These are phyloP conservation scores for Fusarium guadeloupense DNA, from an alignment of 2,329 filamentous ascomycete genomes.

Conservation along the genomic window DNA sequence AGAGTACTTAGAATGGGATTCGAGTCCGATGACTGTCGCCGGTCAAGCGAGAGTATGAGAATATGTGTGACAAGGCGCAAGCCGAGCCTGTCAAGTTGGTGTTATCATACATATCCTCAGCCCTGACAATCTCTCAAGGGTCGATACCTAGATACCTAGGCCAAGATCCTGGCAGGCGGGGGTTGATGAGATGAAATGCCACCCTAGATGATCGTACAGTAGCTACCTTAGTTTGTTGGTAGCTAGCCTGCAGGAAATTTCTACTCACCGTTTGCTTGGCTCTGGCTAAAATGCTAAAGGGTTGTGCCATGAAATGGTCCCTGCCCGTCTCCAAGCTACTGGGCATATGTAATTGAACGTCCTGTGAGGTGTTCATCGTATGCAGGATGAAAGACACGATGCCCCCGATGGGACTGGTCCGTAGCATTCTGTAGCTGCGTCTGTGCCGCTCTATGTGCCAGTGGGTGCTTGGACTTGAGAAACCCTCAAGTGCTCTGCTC, in stretches of 20 bases:
- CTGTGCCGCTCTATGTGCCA: slow-evolving; percentile 15
- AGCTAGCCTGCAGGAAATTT: slow-evolving; percentile 21
- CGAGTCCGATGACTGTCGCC: neutral
- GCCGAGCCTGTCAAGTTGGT: neutral
- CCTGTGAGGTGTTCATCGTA: slow-evolving; percentile 11
- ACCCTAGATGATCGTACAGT: slow-evolving; percentile 34
- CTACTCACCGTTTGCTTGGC: slow-evolving; percentile 27
- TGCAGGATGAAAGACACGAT: slow-evolving; percentile 5
- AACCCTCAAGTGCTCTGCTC: slow-evolving; percentile 11
- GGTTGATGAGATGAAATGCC: slow-evolving; percentile 40
- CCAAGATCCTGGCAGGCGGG: slow-evolving; percentile 19
- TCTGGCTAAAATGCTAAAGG: slow-evolving; percentile 29
- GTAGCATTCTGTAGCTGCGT: slow-evolving; percentile 15
- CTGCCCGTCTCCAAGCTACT: slow-evolving; percentile 33
- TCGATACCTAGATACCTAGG: neutral
- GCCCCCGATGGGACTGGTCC: slow-evolving; percentile 9
- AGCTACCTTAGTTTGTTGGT: slow-evolving; percentile 15
- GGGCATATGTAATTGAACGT: slow-evolving; percentile 33
- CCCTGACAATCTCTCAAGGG: slow-evolving; percentile 1
- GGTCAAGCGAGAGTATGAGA: neutral
- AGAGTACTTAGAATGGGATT: neutral
- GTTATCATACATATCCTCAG: neutral
- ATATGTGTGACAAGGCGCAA: neutral
- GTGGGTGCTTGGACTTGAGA: slow-evolving; percentile 4
- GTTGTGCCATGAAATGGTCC: slow-evolving; percentile 20